Evolutionary conservation across 805 yeast species (phyloP).

Genomic region (Monosporozyma aerobia): DNA sequence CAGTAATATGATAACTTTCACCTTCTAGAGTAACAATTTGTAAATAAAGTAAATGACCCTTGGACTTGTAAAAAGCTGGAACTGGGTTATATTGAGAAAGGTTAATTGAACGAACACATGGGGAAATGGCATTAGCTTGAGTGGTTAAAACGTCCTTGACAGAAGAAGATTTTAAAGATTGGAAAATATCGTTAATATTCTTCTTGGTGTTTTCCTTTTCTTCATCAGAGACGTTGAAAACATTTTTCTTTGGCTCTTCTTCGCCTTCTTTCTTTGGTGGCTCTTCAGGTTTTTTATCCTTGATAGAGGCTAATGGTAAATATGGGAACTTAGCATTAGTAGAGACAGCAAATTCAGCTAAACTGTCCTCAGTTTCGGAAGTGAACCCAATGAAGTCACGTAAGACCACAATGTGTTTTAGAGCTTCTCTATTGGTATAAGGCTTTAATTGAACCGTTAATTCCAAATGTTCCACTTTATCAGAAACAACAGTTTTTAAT

Average conservation of each 20-base stretch:
- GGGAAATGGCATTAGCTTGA: constrained; percentile 21
- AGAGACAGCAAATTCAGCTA: constrained; percentile 27
- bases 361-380: constrained; percentile 25
- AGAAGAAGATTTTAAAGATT: constrained; percentile 11
- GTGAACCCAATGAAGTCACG: constrained; percentile 29
- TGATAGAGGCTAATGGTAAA: constrained; percentile 18
- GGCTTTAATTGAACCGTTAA: constrained; percentile 19
- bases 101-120: constrained; percentile 48
- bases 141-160: constrained; percentile 13
- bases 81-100: constrained; percentile 86
- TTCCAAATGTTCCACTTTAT: constrained; percentile 10
- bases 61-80: constrained; percentile 47
- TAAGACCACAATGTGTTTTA: constrained; percentile 23
- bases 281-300: constrained; percentile 7
- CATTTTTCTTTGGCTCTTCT: constrained; percentile 14
- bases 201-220: constrained; percentile 21
- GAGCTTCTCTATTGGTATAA: constrained; percentile 25
- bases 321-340: constrained; percentile 24
- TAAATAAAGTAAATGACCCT: constrained; percentile 77
- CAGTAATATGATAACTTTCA: constrained; percentile 69
- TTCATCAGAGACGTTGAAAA: constrained; percentile 22
- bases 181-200: constrained; percentile 18
- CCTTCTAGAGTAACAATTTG: constrained; percentile 71
- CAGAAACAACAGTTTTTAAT: constrained; percentile 10
- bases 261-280: constrained; percentile 8